Percentiles rank a stretch among this genome's conserved stretches.
Conservation (phyloP, 2,329 filamentous ascomycete genomes). For the Verticillium alfalfae region DNA sequence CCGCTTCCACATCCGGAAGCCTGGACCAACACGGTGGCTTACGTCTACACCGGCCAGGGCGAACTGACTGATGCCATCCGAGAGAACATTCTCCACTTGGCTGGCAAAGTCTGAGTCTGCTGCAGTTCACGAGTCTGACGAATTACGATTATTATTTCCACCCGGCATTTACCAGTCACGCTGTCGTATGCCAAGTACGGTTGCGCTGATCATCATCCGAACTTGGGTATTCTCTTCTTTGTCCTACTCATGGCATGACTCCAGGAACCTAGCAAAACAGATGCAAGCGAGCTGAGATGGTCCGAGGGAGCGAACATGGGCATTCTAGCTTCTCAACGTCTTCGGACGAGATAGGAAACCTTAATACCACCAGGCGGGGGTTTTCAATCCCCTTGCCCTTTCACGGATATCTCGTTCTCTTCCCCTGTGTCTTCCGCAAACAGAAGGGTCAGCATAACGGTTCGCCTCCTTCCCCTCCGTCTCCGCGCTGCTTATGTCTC, state of each 20-base stretch:
- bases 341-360: background rate
- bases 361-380: background rate
- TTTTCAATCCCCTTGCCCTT: background rate
- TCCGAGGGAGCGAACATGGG: background rate
- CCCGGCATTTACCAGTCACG: background rate
- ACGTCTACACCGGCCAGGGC: conserved; percentile 47
- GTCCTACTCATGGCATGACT: background rate
- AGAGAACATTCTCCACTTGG: conserved; percentile 50
- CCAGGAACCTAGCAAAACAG: background rate
- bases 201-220: too few species aligned
- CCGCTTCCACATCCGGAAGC: conserved; percentile 51
- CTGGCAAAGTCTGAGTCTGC: conserved; percentile 35
- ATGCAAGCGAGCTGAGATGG: background rate
- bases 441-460: background rate
- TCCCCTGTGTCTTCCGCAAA: background rate
- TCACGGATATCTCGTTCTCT: background rate
- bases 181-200: too few species aligned
- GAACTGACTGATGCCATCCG: conserved; percentile 38
- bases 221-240: background rate
- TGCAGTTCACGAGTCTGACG: conserved; percentile 3
- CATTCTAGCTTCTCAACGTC: background rate
- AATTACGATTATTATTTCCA: conserved; percentile 1
- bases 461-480: background rate
- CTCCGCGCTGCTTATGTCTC: background rate
- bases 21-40: conserved; percentile 50